Base-by-base conservation (phyloP, 805 yeast species). In the Spathaspora hagerdaliae region DNA sequence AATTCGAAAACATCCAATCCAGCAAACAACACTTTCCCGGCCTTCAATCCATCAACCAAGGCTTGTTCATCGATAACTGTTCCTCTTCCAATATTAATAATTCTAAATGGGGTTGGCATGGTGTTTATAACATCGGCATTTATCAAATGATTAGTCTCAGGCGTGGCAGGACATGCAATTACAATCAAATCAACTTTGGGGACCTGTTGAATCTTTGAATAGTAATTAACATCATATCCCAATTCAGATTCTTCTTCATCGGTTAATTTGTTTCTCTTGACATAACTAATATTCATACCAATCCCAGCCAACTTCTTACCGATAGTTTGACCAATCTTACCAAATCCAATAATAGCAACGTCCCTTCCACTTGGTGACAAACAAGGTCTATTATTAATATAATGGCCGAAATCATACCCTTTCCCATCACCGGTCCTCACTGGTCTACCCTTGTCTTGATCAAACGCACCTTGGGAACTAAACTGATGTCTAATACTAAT, bases 21-120 rank as follows among this genome's bases (percentile, higher is more conserved):
- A 7, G 83, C 87, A 57, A 82, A 78, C 7, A 75, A 63, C 2
- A 87, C 71, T 43, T 81, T 75, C 0, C 87, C 88, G 7, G 72
- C 53, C 45, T 81, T 71, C 43, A 87, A 67, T 0, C 83, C 91
- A 5, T 65, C 71, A 9, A 85, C 68, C 40, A 86, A 62, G 2
- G 80, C 90, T n/a, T 75, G 70, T 53, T 83, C 89, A 52, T 85
- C 81, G 48, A 87, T 73, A 32, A 85, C 77, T 2, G 75, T 54
- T 1, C 95, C 96, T 48, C 96, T 70, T 1, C 95, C 95, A 36
- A 87, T 81, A 56, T 87, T 87, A 40, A 87, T 81, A 24, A 87
- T 66, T 43, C 87, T 70, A 6, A 83, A 73, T 1, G 86, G 83
- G 36, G 69, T 65, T 36, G 75, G 71, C 46, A 85, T 67, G 40